A percentile compares a stretch with the other conserved stretches of the same genome.
Conservation (phyloP, 495 filamentous ascomycete species). For the Staphylotrichum longicolle region DNA sequence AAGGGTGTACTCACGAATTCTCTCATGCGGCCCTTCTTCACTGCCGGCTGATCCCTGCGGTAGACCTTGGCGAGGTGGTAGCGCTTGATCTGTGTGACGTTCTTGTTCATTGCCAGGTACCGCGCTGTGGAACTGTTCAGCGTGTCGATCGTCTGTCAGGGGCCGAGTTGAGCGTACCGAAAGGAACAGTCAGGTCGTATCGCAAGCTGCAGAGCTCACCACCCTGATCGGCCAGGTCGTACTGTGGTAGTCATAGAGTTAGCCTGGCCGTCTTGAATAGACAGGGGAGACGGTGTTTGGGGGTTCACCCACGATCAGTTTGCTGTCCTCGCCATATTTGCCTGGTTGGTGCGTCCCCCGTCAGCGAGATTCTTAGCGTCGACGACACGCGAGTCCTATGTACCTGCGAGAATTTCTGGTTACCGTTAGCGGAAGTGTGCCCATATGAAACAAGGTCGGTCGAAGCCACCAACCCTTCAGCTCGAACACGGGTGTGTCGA, state of each 20-base stretch:
- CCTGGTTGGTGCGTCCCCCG: slow-evolving; percentile 57
- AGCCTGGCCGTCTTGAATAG: slow-evolving; percentile 70
- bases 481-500: slow-evolving; percentile 52
- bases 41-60: slow-evolving; percentile 49
- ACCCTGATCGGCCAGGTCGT: slow-evolving; percentile 85
- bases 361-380: slow-evolving; percentile 49
- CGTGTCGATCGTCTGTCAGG: not conserved
- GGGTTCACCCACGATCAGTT: slow-evolving; percentile 69
- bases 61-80: slow-evolving; percentile 90
- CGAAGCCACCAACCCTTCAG: slow-evolving; percentile 33
- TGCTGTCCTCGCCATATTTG: slow-evolving; percentile 90
- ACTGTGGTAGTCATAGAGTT: slow-evolving; percentile 32
- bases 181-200: slow-evolving; percentile 93
- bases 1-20: slow-evolving; percentile 58
- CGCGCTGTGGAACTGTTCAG: slow-evolving; percentile 49
- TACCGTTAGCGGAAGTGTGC: not conserved
- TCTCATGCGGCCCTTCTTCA: slow-evolving; percentile 70
- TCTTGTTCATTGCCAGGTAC: slow-evolving; percentile 86
- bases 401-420: slow-evolving; percentile 68
- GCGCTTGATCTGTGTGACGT: slow-evolving; percentile 68
- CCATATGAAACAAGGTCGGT: not conserved
- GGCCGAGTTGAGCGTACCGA: slow-evolving; percentile 35
- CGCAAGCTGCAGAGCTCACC: slow-evolving; percentile 80
- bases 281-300: slow-evolving; percentile 52
- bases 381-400: slow-evolving; percentile 53